Base-by-base conservation (phyloP, 352 stramenopile species). In the Globisporangium irregulare region DNA sequence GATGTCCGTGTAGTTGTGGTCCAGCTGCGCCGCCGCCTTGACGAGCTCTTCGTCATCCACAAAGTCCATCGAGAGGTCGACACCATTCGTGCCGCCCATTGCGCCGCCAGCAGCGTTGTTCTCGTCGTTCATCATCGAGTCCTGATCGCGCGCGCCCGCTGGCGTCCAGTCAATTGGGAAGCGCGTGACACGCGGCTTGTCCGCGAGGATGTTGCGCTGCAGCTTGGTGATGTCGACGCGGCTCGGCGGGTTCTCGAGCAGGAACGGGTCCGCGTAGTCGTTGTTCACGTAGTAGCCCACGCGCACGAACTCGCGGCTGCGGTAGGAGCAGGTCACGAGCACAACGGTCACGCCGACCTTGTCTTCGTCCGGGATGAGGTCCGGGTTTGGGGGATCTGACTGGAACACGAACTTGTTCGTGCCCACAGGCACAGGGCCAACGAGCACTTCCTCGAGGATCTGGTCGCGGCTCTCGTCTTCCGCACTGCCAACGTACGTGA, bases 391-490 rank as follows among this genome's bases (percentile, higher is more conserved):
- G 36, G 96, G 80, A 68, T 98, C 90, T 50, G 97, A 98, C 78
- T 99, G 86, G 41, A 99, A 94, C 29, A 99, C 91, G 82, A 99
- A 99, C 79, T 99, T 99, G 87, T 99, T 99, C 36, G 97, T 96
- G 62, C 98, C 98, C 3, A 99, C 92, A 15, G 97, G 95, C 41
- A 99, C 95, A 1, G 98, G 98, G 10, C 98, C 98, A 0, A 99
- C 98, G 41, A 99, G 87, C 66, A 99, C 96, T 79, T 99, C 97
- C 69, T 99, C 97, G 3, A 99, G 85, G 38, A 99, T 89, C 76
- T 99, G 97, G 84, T 99, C 98, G 22, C 93, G 87, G 55, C 84
- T 95, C 29, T 95, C 91, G 67, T 99, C 95, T 68, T 99, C 95
- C 12, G 97, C 97, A 61, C 88, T 98, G 24, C 97, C 97, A 0